These are phyloP conservation scores for Platismatia glauca DNA, from an alignment of 495 filamentous ascomycete genomes.

Conservation along the genomic window DNA sequence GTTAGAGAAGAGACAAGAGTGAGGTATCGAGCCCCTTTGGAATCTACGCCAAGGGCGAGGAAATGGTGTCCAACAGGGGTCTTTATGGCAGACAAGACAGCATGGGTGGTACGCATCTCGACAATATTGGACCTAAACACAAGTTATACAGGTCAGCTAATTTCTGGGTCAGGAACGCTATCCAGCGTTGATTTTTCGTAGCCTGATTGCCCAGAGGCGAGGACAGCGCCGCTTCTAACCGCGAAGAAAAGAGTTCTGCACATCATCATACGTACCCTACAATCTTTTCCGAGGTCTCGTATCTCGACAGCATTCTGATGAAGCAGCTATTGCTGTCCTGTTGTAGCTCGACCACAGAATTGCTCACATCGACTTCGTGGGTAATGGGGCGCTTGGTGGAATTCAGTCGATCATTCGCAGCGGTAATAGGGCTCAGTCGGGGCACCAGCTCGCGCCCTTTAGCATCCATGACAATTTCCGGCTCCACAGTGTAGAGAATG, in stretches of 20 bases:
- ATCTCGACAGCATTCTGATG: not conserved
- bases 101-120: constrained; percentile 4
- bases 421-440: constrained; percentile 22
- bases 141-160: too few species aligned
- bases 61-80: constrained; percentile 3
- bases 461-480: constrained; percentile 27
- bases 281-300: not conserved
- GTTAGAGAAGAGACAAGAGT: constrained; percentile 4
- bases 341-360: constrained; percentile 6
- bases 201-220: too few species aligned
- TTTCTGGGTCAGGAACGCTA: too few species aligned
- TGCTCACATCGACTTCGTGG: not conserved
- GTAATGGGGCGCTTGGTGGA: constrained; percentile 24
- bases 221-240: too few species aligned
- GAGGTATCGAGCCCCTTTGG: not conserved
- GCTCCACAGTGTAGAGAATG: constrained; percentile 27
- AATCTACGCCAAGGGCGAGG: constrained; percentile 8
- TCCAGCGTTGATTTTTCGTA: too few species aligned
- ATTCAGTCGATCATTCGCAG: constrained; percentile 34
- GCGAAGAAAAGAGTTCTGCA: too few species aligned
- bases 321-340: not conserved
- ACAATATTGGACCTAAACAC: constrained; percentile 1
- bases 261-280: too few species aligned
- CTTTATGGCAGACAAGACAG: constrained; percentile 3
- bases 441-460: constrained; percentile 24